A percentile compares a stretch with the other conserved stretches of the same genome.
Conservation (phyloP, 805 yeast species). For the Priceomyces medius region DNA sequence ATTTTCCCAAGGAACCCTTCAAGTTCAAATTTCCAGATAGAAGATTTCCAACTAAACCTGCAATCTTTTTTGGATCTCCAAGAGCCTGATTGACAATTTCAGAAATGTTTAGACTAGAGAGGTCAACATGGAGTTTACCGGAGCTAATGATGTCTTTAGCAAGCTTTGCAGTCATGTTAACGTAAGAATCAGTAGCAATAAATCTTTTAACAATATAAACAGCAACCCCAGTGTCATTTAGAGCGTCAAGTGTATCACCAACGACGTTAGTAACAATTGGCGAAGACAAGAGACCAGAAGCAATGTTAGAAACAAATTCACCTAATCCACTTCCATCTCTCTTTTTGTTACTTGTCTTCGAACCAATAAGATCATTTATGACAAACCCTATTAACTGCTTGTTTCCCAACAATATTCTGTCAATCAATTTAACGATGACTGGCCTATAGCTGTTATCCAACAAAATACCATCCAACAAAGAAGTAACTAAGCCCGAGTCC, state of each 20-base stretch:
- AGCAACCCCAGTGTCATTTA: constrained; percentile 42
- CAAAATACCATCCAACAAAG: constrained; percentile 36
- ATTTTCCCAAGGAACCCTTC: constrained; percentile 20
- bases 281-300: constrained; percentile 28
- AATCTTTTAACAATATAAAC: constrained; percentile 37
- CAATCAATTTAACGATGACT: constrained; percentile 27
- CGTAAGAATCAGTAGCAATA: constrained; percentile 33
- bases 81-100: constrained; percentile 22
- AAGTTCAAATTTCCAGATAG: constrained; percentile 20
- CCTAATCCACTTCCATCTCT: constrained; percentile 16
- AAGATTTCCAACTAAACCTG: constrained; percentile 20
- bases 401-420: constrained; percentile 32
- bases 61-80: constrained; percentile 21
- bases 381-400: constrained; percentile 23
- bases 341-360: constrained; percentile 15
- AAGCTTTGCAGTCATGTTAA: constrained; percentile 36
- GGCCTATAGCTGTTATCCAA: constrained; percentile 35
- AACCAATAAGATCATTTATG: constrained; percentile 21
- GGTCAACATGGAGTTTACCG: constrained; percentile 24
- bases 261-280: constrained; percentile 23
- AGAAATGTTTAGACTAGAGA: constrained; percentile 26
- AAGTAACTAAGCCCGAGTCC: constrained; percentile 35
- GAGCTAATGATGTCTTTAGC: constrained; percentile 25
- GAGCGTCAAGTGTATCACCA: constrained; percentile 28
- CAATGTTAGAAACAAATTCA: constrained; percentile 28